These are phyloP conservation scores for Corniculantispora saksenae DNA, from an alignment of 2,329 filamentous ascomycete genomes.

Conservation along the genomic window DNA sequence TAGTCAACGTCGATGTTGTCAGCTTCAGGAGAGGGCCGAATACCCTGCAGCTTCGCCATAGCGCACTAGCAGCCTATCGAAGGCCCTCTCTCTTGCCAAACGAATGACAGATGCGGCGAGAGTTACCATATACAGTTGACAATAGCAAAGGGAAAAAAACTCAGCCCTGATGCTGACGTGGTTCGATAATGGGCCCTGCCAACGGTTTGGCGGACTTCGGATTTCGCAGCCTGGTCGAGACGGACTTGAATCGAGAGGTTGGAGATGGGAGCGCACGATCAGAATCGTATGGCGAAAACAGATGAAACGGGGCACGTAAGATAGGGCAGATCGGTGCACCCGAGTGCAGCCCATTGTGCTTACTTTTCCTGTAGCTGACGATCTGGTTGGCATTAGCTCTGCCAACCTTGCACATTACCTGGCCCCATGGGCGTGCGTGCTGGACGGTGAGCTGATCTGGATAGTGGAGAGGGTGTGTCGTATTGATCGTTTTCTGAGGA, in stretches of 20 bases:
- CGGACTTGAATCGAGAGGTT: neutral
- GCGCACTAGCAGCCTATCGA: neutral
- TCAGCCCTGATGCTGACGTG: slow-evolving; percentile 14
- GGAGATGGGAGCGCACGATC: neutral
- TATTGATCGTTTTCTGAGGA: neutral
- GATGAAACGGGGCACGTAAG: neutral
- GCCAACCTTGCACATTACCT: neutral
- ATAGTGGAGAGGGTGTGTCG: neutral
- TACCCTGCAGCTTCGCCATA: neutral
- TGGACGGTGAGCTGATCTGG: neutral
- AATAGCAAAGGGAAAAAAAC: neutral
- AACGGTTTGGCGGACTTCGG: slow-evolving; percentile 12
- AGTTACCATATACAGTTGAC: neutral
- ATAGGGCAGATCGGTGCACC: neutral
- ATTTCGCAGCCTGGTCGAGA: neutral
- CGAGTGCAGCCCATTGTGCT: neutral
- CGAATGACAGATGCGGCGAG: neutral
- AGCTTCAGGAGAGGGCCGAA: neutral
- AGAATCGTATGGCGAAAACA: neutral
- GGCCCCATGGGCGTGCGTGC: neutral
- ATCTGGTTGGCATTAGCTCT: neutral
- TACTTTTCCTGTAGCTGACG: slow-evolving; percentile 1
- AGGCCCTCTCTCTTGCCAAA: neutral
- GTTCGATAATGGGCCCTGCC: neutral
- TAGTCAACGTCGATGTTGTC: neutral